Evolutionary conservation across 495 filamentous ascomycete genomes (phyloP), one percentile per base, ranked within the genome.

Genomic region (Hypoxylon crocopeplum): DNA sequence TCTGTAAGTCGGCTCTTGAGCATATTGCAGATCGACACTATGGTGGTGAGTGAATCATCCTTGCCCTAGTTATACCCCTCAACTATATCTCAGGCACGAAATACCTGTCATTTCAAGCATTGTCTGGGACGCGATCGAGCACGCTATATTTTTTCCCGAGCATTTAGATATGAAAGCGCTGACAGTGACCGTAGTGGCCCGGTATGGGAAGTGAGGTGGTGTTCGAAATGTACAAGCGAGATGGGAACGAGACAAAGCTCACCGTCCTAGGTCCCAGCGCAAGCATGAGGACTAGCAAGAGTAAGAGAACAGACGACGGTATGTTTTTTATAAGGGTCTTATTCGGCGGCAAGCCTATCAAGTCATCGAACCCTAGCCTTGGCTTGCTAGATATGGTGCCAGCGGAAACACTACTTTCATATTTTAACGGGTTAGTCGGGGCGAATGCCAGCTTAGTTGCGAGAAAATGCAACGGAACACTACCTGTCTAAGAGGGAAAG

Each of bases 171-270:
- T n/a, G n/a, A n/a, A n/a, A n/a, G n/a, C n/a, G n/a, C 32, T 34
- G 12, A 36, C 11, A 11, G 6, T 30, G 25, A 19, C 48, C 22
- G 3, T 16, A 64, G 3, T 91, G 88, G 88, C 87, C 86, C 0
- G 88, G 88, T 0, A 88, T 90, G 85, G 88, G 88, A 0, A 72
- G 77, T 7, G 87, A 90, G 67, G 73, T 90, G 5, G 78, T 88
- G 0, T 89, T 91, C 64, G 88, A 91, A 73, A 34, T 88, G 8
- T 87, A 84, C 48, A 72, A 69, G 42, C 68, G 64, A 37, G 59
- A 56, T 30, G 41, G 37, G 34, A 47, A 50, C 7, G 32, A 20
- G 50, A 48, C 54, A 17, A 12, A 3, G 24, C n/a, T n/a, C n/a
- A n/a, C n/a, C n/a, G n/a, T n/a, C n/a, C n/a, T n/a, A n/a, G n/a